Evolutionary conservation across 176 grass and related monocot genomes (phyloP).

Genomic region (Eragrostis nindensis): DNA sequence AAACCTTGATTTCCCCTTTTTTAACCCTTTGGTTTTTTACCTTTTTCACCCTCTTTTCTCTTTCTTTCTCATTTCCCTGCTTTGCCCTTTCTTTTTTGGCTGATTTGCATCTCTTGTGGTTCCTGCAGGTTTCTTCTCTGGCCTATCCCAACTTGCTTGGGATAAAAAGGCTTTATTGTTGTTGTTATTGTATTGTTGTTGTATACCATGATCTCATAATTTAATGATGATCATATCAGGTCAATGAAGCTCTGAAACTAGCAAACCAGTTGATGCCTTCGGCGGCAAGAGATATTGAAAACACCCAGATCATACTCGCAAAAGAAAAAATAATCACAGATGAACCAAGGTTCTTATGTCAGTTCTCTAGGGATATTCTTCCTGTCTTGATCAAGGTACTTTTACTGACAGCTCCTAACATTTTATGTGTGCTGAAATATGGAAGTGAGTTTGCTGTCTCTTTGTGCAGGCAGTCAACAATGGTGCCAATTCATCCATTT

Average conservation of each 20-base stretch:
- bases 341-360: constrained; percentile 77
- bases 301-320: constrained; percentile 60
- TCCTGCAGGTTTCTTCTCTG: too few species aligned
- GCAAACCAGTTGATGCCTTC: constrained; percentile 86
- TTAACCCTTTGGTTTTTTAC: too few species aligned
- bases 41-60: too few species aligned
- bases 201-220: constrained; percentile 27
- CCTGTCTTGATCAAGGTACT: constrained; percentile 93
- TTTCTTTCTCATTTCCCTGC: too few species aligned
- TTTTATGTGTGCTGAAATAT: constrained; percentile 39
- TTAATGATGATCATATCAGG: constrained; percentile 53
- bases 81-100: too few species aligned
- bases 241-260: constrained; percentile 88
- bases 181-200: too few species aligned
- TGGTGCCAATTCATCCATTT: constrained; percentile 84
- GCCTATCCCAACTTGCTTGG: too few species aligned
- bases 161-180: too few species aligned
- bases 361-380: constrained; percentile 85
- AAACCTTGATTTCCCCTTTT: too few species aligned
- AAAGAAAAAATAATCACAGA: constrained; percentile 90
- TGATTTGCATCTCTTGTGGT: too few species aligned
- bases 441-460: constrained; percentile 37
- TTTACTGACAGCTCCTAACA: constrained; percentile 37
- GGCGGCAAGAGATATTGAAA: constrained; percentile 56
- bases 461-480: constrained; percentile 78